These are phyloP conservation scores for Helianthus tuberosus DNA, from an alignment of 129 eudicot genomes.

Conservation along the genomic window DNA sequence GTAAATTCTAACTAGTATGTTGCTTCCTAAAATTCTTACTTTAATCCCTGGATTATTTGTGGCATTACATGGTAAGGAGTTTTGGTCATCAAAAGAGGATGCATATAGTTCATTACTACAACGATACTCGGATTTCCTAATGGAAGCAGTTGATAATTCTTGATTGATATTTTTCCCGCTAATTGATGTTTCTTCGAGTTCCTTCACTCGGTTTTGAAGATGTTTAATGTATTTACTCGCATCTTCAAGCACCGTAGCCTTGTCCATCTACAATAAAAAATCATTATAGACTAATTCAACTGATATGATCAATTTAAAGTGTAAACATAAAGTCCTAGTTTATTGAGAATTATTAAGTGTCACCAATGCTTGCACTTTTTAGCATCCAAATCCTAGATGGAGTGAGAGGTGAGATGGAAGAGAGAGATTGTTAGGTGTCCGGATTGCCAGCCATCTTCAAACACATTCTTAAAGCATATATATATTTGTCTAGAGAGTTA, in stretches of 20 bases:
- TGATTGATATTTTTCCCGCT: neutral
- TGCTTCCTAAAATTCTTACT: slow-evolving; percentile 30
- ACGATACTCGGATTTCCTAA: slow-evolving; percentile 20
- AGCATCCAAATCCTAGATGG: no score
- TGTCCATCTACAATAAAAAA: slow-evolving; percentile 30
- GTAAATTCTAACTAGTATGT: slow-evolving; percentile 31
- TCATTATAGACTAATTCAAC: neutral
- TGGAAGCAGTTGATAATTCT: slow-evolving; percentile 17
- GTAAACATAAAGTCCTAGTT: neutral
- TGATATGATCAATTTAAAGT: neutral
- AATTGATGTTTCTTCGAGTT: slow-evolving; percentile 30
- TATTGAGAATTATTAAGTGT: no score
- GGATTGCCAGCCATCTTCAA: no score
- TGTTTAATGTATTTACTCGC: slow-evolving; percentile 29
- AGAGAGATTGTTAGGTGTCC: no score
- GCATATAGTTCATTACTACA: slow-evolving; percentile 20
- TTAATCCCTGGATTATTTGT: slow-evolving; percentile 22
- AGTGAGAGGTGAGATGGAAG: no score
- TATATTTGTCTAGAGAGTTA: no score
- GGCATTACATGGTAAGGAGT: slow-evolving; percentile 12
- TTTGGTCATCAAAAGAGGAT: slow-evolving; percentile 25
- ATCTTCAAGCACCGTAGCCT: slow-evolving; percentile 36
- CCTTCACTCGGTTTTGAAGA: slow-evolving; percentile 38
- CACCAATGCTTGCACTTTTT: no score
- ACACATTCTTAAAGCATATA: no score